Percentiles rank a stretch among this genome's conserved stretches.
Conservation (phyloP, 495 filamentous ascomycete species). For the Penicillium goetzii region DNA sequence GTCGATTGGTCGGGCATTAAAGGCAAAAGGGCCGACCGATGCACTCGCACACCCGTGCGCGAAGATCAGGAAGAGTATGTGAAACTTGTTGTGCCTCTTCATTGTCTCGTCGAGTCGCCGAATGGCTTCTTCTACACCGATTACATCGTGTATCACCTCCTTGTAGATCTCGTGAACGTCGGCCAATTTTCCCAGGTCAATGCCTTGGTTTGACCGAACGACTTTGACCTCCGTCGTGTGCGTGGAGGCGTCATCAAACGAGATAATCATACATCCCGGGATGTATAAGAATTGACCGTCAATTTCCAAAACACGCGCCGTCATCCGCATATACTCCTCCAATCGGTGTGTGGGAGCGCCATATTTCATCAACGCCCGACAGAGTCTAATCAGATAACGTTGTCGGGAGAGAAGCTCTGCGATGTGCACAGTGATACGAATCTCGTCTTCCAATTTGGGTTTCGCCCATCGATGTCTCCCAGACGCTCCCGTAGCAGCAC, state of each 20-base stretch:
- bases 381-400: slow-evolving; percentile 81
- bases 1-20: slow-evolving; percentile 83
- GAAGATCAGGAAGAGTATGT: slow-evolving; percentile 71
- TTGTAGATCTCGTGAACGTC: slow-evolving; percentile 93
- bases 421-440: slow-evolving; percentile 85
- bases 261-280: slow-evolving; percentile 93
- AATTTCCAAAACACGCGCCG: slow-evolving; percentile 83
- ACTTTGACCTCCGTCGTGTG: slow-evolving; percentile 95
- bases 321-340: slow-evolving; percentile 90
- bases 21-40: slow-evolving; percentile 83
- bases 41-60: slow-evolving; percentile 86
- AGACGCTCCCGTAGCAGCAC: slow-evolving; percentile 34
- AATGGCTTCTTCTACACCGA: slow-evolving; percentile 84
- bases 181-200: slow-evolving; percentile 82
- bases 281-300: slow-evolving; percentile 92
- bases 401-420: slow-evolving; percentile 83
- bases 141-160: slow-evolving; percentile 85
- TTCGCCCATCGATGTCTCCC: slow-evolving; percentile 51
- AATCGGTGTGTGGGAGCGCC: slow-evolving; percentile 78
- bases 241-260: slow-evolving; percentile 85
- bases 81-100: slow-evolving; percentile 63
- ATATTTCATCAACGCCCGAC: slow-evolving; percentile 83
- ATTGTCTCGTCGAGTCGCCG: slow-evolving; percentile 68
- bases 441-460: slow-evolving; percentile 63
- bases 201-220: slow-evolving; percentile 72